Percentiles rank a stretch among this genome's conserved stretches.
Conservation (phyloP, 2,329 filamentous ascomycete genomes). For the Eutypa lata region DNA sequence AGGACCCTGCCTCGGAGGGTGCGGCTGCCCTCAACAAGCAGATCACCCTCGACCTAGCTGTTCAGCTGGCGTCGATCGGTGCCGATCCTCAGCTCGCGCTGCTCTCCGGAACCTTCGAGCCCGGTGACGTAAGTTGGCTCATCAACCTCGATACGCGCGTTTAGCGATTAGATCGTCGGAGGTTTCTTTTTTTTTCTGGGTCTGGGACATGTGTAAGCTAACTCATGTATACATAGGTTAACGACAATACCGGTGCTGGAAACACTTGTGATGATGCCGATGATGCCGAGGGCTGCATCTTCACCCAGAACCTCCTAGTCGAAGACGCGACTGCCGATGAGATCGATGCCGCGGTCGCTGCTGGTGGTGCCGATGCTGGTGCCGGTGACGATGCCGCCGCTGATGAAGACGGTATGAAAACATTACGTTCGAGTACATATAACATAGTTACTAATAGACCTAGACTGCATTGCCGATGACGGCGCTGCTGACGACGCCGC, state of each 20-base stretch:
- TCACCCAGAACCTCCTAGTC: slow-evolving; percentile 51
- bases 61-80: slow-evolving; percentile 58
- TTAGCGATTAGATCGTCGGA: no score
- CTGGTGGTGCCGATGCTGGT: slow-evolving; percentile 14
- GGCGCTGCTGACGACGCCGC: slow-evolving; percentile 12
- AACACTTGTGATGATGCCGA: slow-evolving; percentile 51
- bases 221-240: slow-evolving; percentile 8
- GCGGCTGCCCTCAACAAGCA: slow-evolving; percentile 58
- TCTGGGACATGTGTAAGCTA: no score
- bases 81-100: slow-evolving; percentile 61
- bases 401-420: no score
- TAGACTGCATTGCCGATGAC: slow-evolving; percentile 5
- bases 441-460: no score
- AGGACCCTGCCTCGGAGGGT: slow-evolving; percentile 61
- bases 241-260: slow-evolving; percentile 40
- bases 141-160: slow-evolving; percentile 11
- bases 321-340: slow-evolving; percentile 52
- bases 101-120: slow-evolving; percentile 60
- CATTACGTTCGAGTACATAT: no score
- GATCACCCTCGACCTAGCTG: slow-evolving; percentile 56
- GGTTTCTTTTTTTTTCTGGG: no score
- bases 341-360: slow-evolving; percentile 49
- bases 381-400: slow-evolving; percentile 14
- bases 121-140: slow-evolving; percentile 47
- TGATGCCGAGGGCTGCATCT: slow-evolving; percentile 54